A percentile compares a stretch with the other conserved stretches of the same genome.
These are phyloP conservation scores for Tricholoma sp. DNA, from an alignment of 768 basidiomycete species.

Conservation along the genomic window DNA sequence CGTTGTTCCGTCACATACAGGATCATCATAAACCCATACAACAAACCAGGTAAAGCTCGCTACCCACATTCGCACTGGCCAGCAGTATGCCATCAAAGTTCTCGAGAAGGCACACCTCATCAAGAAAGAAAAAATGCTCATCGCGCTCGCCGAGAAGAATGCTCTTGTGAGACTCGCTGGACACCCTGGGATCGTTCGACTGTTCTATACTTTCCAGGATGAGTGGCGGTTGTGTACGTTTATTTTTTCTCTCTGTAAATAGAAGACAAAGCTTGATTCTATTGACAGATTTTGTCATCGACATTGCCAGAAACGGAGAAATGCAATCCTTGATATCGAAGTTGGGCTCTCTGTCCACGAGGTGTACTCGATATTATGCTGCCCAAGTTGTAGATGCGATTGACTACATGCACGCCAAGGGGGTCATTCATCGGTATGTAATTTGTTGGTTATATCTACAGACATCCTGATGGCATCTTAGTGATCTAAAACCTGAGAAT, in stretches of 20 bases:
- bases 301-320: conserved; percentile 73
- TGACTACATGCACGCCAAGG: conserved; percentile 85
- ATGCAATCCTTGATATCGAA: conserved; percentile 66
- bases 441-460: not conserved
- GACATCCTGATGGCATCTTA: conserved; percentile 17
- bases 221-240: conserved; percentile 75
- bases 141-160: conserved; percentile 75
- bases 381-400: conserved; percentile 89
- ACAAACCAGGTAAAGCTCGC: conserved; percentile 51
- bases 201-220: conserved; percentile 86
- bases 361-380: conserved; percentile 76
- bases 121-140: conserved; percentile 68
- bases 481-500: conserved; percentile 84
- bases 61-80: conserved; percentile 47
- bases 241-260: not conserved
- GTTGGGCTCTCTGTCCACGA: conserved; percentile 80
- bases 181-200: conserved; percentile 77
- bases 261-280: not conserved
- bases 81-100: conserved; percentile 71
- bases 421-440: conserved; percentile 77
- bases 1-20: conserved; percentile 20
- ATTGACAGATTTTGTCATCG: conserved; percentile 67
- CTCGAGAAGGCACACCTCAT: conserved; percentile 79
- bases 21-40: not conserved
- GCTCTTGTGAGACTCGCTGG: conserved; percentile 64